Percentiles rank a stretch among this genome's conserved stretches.
phyloP scores from a whole-genome alignment of 1,139 yeast genomes.

The Nakaseomyces glabratus region DNA sequence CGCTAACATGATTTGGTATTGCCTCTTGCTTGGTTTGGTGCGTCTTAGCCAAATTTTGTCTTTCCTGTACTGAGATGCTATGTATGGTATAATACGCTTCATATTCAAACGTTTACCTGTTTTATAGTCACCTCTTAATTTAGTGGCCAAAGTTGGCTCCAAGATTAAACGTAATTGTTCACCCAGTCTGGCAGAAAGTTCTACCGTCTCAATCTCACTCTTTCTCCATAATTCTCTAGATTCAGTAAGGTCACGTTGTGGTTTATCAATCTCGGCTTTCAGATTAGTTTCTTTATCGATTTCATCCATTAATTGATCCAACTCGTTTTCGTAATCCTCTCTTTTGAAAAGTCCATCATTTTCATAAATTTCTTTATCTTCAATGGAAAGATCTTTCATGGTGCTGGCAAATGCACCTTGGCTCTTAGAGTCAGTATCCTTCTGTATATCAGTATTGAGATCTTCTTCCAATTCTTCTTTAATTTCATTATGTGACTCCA shows the following conservation, averaged over 20 bases:
- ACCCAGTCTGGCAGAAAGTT: slow-evolving; percentile 75
- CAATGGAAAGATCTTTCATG: slow-evolving; percentile 2
- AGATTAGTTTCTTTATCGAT: slow-evolving; percentile 26
- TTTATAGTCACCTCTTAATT: slow-evolving; percentile 88
- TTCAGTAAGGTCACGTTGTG: slow-evolving; percentile 50
- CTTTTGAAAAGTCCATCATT: slow-evolving; percentile 31
- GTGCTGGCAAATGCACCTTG: slow-evolving; percentile 43
- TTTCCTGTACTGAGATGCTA: slow-evolving; percentile 94
- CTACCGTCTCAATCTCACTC: slow-evolving; percentile 78
- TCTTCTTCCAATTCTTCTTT: slow-evolving; percentile 31
- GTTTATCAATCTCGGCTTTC: slow-evolving; percentile 27
- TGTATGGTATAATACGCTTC: slow-evolving; percentile 96
- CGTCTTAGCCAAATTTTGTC: slow-evolving; percentile 98
- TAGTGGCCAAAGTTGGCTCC: slow-evolving; percentile 93
- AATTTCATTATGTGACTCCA: slow-evolving; percentile 25
- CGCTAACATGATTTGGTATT: slow-evolving; percentile 95
- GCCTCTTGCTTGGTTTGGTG: slow-evolving; percentile 94
- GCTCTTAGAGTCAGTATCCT: slow-evolving; percentile 44
- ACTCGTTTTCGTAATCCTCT: slow-evolving; percentile 33
- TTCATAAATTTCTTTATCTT: slow-evolving; percentile 1
- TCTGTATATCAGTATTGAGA: slow-evolving; percentile 16
- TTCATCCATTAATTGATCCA: slow-evolving; percentile 30
- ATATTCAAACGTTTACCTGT: slow-evolving; percentile 95
- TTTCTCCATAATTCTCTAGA: slow-evolving; percentile 74
- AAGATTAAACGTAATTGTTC: slow-evolving; percentile 88